These are phyloP conservation scores for Xylariales sp. DNA, from an alignment of 2,329 filamentous ascomycete genomes.

Conservation along the genomic window DNA sequence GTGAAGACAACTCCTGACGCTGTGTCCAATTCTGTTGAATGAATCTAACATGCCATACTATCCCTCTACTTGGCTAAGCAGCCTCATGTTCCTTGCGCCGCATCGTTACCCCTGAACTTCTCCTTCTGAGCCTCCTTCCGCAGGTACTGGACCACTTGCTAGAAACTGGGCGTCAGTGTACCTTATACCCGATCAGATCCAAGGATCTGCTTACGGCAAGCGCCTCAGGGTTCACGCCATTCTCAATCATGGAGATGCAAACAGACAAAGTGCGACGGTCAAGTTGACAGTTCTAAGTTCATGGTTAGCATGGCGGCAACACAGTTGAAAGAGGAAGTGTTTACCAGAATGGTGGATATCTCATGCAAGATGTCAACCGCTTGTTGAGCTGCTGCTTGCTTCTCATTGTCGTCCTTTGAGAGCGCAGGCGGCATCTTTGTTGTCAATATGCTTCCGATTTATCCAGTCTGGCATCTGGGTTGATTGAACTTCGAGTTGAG, in stretches of 20 bases:
- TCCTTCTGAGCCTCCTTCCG: constrained; percentile 50
- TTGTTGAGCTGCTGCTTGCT: constrained; percentile 73
- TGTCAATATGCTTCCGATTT: not conserved
- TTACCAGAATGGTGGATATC: constrained; percentile 82
- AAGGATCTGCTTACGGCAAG: constrained; percentile 66
- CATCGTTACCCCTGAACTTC: constrained; percentile 31
- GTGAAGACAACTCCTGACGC: too few relatives aligned
- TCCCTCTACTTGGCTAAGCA: too few relatives aligned
- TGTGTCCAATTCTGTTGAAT: too few relatives aligned
- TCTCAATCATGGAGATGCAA: constrained; percentile 95
- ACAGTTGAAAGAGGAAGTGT: constrained; percentile 29
- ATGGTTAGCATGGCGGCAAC: not conserved
- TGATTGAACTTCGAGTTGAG: not conserved
- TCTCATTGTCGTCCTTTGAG: constrained; percentile 45
- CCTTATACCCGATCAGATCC: constrained; percentile 1
- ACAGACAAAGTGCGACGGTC: constrained; percentile 88
- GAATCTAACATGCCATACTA: too few relatives aligned
- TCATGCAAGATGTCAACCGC: constrained; percentile 80
- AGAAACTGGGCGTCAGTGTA: too few relatives aligned
- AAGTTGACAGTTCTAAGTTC: constrained; percentile 77
- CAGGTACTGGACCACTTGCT: constrained; percentile 59
- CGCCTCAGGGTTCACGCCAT: constrained; percentile 93
- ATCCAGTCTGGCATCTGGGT: not conserved
- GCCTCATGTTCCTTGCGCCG: constrained; percentile 1
- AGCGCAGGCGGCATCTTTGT: constrained; percentile 31